A percentile compares a stretch with the other conserved stretches of the same genome.
These are phyloP conservation scores for Tylopilus sp. DNA, from an alignment of 1,284 basidiomycete species.

Conservation along the genomic window DNA sequence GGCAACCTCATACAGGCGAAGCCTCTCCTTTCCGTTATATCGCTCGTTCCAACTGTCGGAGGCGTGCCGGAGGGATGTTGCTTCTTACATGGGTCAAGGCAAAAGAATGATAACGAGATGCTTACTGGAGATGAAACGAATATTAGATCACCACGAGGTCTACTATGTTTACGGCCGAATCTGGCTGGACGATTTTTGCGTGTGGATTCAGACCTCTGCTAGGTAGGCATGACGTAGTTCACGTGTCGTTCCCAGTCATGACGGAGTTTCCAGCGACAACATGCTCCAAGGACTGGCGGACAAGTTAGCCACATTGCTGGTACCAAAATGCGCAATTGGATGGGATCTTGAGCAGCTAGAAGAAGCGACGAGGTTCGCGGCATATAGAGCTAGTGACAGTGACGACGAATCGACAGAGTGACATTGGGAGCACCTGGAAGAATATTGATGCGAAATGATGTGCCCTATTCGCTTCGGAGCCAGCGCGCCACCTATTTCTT, in stretches of 20 bases:
- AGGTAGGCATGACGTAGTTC: constrained; percentile 42
- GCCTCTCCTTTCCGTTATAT: constrained; percentile 72
- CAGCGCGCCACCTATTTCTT: not conserved
- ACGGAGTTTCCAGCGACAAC: constrained; percentile 49
- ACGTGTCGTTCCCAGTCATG: not conserved
- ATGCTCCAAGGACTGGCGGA: constrained; percentile 46
- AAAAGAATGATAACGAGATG: constrained; percentile 59
- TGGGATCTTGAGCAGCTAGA: constrained; percentile 73
- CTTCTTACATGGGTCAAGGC: constrained; percentile 55
- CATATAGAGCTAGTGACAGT: constrained; percentile 49
- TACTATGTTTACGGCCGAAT: constrained; percentile 82
- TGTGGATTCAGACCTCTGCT: constrained; percentile 66
- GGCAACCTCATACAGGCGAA: constrained; percentile 65
- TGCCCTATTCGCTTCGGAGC: constrained; percentile 6
- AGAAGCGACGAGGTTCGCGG: constrained; percentile 44
- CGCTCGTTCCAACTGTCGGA: constrained; percentile 73
- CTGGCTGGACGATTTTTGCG: constrained; percentile 78
- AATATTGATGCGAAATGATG: not conserved
- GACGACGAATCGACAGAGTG: constrained; percentile 51
- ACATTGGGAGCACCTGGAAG: constrained; percentile 10
- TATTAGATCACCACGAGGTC: constrained; percentile 75
- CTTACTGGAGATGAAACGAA: constrained; percentile 65
- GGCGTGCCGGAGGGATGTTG: constrained; percentile 63
- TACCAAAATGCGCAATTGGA: constrained; percentile 57
- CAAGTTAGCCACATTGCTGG: constrained; percentile 39